These are phyloP conservation scores for Suillus variegatus DNA, from an alignment of 768 basidiomycete species.

Conservation along the genomic window DNA sequence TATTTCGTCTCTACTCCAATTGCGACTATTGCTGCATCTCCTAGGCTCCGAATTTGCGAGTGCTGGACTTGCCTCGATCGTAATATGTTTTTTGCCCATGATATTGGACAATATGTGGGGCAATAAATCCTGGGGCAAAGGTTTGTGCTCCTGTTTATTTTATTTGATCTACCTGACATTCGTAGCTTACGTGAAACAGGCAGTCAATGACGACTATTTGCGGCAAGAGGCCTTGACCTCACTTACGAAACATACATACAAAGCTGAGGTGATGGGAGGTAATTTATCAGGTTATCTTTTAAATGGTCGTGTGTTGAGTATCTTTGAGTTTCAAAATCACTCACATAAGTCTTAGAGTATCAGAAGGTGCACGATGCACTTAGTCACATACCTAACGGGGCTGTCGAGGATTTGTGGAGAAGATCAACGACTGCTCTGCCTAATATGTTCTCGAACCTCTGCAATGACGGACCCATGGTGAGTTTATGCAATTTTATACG, in stretches of 20 bases:
- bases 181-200: slow-evolving; percentile 21
- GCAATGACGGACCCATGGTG: slow-evolving; percentile 21
- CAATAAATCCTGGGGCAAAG: slow-evolving; percentile 21
- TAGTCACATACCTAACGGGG: slow-evolving; percentile 15
- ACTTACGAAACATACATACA: slow-evolving; percentile 13
- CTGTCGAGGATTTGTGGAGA: slow-evolving; percentile 17
- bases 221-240: slow-evolving; percentile 23
- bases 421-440: slow-evolving; percentile 8
- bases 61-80: slow-evolving; percentile 23
- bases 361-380: slow-evolving; percentile 20
- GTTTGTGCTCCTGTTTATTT: slow-evolving; percentile 7
- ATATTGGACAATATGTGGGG: slow-evolving; percentile 6
- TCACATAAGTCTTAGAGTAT: slow-evolving; percentile 18
- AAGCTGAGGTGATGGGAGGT: slow-evolving; percentile 25
- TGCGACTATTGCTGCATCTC: slow-evolving; percentile 21
- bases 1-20: slow-evolving; percentile 24
- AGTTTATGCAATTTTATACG: background rate
- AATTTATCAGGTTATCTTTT: slow-evolving; percentile 15
- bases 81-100: slow-evolving; percentile 20
- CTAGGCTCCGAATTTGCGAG: slow-evolving; percentile 16
- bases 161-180: background rate
- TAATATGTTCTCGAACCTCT: slow-evolving; percentile 12
- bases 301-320: slow-evolving; percentile 13
- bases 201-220: slow-evolving; percentile 19
- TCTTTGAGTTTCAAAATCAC: background rate